Evolutionary conservation across 2,329 filamentous ascomycete genomes (phyloP), one percentile per base, ranked within the genome.

Genomic region (Chalara sp.): DNA sequence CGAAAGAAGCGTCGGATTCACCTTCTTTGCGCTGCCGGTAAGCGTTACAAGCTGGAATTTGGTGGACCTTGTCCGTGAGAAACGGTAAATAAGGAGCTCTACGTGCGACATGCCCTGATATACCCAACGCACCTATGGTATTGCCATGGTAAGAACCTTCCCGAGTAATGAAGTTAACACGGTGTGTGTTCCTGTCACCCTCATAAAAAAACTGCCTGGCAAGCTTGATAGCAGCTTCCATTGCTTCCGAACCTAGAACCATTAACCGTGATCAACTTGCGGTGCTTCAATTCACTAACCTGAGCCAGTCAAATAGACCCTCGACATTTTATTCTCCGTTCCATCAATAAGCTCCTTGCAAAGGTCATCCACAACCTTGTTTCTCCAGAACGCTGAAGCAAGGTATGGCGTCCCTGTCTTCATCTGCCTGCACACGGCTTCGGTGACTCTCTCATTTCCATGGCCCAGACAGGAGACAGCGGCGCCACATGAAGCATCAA

Each of bases 401-500:
- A 79, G 77, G 47, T 86, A 87, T 0, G 74, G 70, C 0, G 85
- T 69, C 43, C 78, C 62, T 3, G 58, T 67, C 45, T 76, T 71
- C 56, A 86, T 70, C 58, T 89, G 85, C 10, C 72, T 60, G 5
- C 70, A 66, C 40, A 89, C 75, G 1, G 83, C 85, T 2, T 76
- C 69, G 10, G 72, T 71, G 10, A 91, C 79, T 45, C 82, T 72
- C 41, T 72, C 61, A 47, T 84, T 76, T 32, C 79, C 81, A 58
- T 89, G 83, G 6, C 87, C 88, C 7, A 92, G 70, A 61, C 83
- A 84, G 7, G 81, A 75, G 4, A 90, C 86, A 28, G 84, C 86
- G 3, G 87, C 84, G 21, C 88, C 88, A 31, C 84, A 79, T 21
- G 83, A 86, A 1, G 81, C 84, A 64, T 93, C 88, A 11, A 90